Evolutionary conservation across 2,329 filamentous ascomycete species (phyloP).

Genomic region (Claviceps cyperi): DNA sequence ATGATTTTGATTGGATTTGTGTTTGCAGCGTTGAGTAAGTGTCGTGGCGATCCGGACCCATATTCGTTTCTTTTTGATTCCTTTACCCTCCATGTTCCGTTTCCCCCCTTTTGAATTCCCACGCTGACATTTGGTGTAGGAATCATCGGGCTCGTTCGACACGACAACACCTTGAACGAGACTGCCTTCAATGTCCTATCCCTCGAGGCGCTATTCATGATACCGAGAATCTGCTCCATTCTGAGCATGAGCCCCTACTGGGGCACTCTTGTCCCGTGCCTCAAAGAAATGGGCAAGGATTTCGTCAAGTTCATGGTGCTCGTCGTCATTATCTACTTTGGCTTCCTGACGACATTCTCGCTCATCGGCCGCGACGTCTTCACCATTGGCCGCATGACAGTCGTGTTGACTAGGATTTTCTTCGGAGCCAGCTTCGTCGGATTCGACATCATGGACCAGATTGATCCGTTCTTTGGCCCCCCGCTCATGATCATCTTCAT

Average conservation of each 20-base stretch:
- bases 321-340: constrained; percentile 69
- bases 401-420: constrained; percentile 67
- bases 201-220: constrained; percentile 77
- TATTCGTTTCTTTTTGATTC: background rate
- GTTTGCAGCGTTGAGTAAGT: constrained; percentile 59
- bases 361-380: constrained; percentile 60
- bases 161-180: constrained; percentile 51
- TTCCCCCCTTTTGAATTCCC: background rate
- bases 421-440: constrained; percentile 64
- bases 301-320: constrained; percentile 75
- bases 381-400: constrained; percentile 52
- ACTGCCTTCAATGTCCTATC: constrained; percentile 80
- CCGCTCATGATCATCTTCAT: constrained; percentile 60
- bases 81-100: background rate
- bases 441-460: constrained; percentile 51
- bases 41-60: background rate
- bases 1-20: constrained; percentile 60
- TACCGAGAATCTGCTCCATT: constrained; percentile 77
- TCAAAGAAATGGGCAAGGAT: constrained; percentile 90
- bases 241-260: constrained; percentile 82
- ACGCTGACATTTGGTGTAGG: constrained; percentile 11
- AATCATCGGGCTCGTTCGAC: constrained; percentile 26
- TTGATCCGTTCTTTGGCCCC: constrained; percentile 43
- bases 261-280: constrained; percentile 74
- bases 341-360: constrained; percentile 78